Base-by-base conservation (phyloP, 2,329 filamentous ascomycete genomes). In the Fusarium napiforme region DNA sequence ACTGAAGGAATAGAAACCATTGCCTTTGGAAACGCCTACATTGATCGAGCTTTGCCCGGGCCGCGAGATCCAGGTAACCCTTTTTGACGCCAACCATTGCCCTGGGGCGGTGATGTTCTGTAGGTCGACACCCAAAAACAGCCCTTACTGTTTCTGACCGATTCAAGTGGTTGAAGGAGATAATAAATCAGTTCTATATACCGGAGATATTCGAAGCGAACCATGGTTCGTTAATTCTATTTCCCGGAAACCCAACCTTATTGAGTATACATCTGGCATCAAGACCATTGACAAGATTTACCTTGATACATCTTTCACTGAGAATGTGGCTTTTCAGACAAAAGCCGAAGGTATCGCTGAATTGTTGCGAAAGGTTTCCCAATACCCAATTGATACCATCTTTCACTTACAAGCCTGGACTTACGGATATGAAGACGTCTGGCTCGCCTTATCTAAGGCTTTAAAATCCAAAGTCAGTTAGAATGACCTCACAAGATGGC, bases 321-420 rank as follows among this genome's bases (percentile, higher is more conserved):
- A 84, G 1, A 77, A 87, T 26, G 71, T 86, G 0, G 72, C 75
- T 0, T 89, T 91, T 32, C 87, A 88, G 26, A 85, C 87, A 1
- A 92, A 98, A 79, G 90, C 92, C 2, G 89, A 96, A 59, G 95
- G 95, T 0, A 84, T 97, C 16, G 84, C 84, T 2, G 93, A 97
- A 77, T 86, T 98, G 1, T 78, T 98, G 2, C 82, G 84, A 9
- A 92, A 94, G 73, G 87, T 97, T 0, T 81, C 83, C 0, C 79
- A 83, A 30, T 97, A 96, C 79, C 92, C 95, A 0, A 70, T 84
- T 4, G 89, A 94, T 43, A 97, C 94, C 0, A 81, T 92, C 2
- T 98, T 97, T 77, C 93, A 97, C 80, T 87, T 98, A 50, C 90
- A 95, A 64, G 90, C 94, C 2, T 97, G 95, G 95, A 98, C 96